Percentiles rank a stretch among this genome's conserved stretches.
Conservation (phyloP, 148 eudicot genomes). For the Heliamphora exappendiculata region DNA sequence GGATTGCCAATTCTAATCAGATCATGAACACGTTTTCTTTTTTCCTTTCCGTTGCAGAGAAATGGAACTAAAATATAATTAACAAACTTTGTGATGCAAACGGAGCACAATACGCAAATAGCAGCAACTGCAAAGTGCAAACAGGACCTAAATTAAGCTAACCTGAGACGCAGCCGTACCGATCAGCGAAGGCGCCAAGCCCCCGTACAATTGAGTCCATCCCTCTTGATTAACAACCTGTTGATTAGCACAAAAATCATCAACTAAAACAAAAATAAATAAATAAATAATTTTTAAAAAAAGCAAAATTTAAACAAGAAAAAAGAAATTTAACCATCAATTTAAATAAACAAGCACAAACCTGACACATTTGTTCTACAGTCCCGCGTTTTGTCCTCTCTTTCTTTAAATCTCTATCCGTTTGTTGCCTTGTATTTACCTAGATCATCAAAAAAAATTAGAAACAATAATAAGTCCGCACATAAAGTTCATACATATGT, state of each 20-base stretch:
- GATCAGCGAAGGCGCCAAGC: constrained; percentile 75
- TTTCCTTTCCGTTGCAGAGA: background rate
- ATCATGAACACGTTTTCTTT: background rate
- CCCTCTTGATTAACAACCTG: constrained; percentile 92
- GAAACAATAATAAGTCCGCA: background rate
- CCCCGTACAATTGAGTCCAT: constrained; percentile 81
- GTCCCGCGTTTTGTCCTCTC: constrained; percentile 53
- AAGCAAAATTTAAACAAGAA: too few relatives aligned
- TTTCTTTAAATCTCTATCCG: constrained; percentile 70
- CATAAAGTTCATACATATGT: background rate
- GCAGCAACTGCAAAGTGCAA: background rate
- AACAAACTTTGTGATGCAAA: background rate
- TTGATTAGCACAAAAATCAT: constrained; percentile 12
- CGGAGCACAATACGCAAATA: constrained; percentile 8
- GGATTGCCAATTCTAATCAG: background rate
- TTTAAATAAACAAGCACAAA: constrained; percentile 11
- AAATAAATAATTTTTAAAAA: background rate
- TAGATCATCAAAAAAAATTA: constrained; percentile 18
- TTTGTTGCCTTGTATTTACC: constrained; percentile 95
- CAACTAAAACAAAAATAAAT: background rate
- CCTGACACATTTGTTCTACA: constrained; percentile 70
- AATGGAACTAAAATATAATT: background rate
- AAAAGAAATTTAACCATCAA: background rate
- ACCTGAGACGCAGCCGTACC: constrained; percentile 99
- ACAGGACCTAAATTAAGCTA: constrained; percentile 15